Evolutionary conservation across 2,329 filamentous ascomycete species (phyloP).

Genomic region (Cladosporium sp.): DNA sequence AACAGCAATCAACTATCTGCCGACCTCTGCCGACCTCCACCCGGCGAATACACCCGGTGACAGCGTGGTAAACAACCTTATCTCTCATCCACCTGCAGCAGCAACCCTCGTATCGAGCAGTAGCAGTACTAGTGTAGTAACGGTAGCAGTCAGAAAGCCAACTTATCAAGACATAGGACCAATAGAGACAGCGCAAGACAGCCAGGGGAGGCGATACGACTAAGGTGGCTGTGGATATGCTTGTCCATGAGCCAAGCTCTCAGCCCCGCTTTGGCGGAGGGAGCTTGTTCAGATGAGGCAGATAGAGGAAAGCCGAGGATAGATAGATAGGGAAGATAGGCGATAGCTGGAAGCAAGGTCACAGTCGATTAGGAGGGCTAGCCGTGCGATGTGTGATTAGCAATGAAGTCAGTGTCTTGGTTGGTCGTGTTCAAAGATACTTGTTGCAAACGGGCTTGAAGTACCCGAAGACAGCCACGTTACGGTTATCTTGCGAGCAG

Average conservation of each 20-base stretch:
- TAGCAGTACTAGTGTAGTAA: background rate
- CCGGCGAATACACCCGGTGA: too few species aligned
- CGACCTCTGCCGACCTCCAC: background rate
- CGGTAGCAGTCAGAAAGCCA: background rate
- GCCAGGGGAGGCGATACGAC: background rate
- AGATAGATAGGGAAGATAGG: background rate
- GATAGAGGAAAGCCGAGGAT: background rate
- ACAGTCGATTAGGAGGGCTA: background rate
- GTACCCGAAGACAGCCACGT: background rate
- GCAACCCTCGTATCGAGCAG: background rate
- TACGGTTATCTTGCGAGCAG: background rate
- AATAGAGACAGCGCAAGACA: background rate
- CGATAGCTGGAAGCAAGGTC: background rate
- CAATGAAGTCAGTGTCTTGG: background rate
- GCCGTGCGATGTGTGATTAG: background rate
- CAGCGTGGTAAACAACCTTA: background rate
- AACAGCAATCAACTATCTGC: background rate
- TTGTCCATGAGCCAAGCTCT: background rate
- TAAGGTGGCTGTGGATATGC: background rate
- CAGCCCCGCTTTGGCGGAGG: constrained; percentile 3
- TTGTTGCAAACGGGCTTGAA: background rate
- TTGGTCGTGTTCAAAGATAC: background rate
- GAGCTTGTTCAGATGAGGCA: background rate
- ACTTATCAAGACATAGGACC: background rate
- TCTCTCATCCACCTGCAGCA: background rate